Evolutionary conservation across 2,329 filamentous ascomycete genomes (phyloP).

Genomic region (Alternaria arborescens): DNA sequence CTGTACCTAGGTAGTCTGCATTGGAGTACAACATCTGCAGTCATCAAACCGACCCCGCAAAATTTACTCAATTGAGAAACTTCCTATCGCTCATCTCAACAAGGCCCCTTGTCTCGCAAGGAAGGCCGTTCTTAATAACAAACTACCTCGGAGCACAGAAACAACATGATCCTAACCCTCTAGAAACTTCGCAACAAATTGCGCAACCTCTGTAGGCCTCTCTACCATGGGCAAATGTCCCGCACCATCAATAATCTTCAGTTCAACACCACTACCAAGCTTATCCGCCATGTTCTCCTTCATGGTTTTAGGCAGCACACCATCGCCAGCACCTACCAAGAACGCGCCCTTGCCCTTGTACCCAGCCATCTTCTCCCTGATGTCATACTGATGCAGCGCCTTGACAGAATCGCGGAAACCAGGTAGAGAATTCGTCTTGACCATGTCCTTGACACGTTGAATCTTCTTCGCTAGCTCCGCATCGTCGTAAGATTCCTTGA

Average conservation of each 20-base stretch:
- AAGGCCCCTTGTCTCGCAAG: too few species aligned
- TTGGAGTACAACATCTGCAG: too few species aligned
- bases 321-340: slow-evolving; percentile 77
- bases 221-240: slow-evolving; percentile 90
- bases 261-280: slow-evolving; percentile 58
- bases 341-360: slow-evolving; percentile 70
- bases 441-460: slow-evolving; percentile 71
- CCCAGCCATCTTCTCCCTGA: slow-evolving; percentile 64
- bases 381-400: slow-evolving; percentile 76
- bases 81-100: too few species aligned
- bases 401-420: slow-evolving; percentile 74
- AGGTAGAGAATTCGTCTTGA: slow-evolving; percentile 72
- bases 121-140: too few species aligned
- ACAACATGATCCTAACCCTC: background rate
- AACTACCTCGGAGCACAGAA: background rate
- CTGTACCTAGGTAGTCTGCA: too few species aligned
- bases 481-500: slow-evolving; percentile 65
- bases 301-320: slow-evolving; percentile 81
- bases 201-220: slow-evolving; percentile 72
- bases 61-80: too few species aligned
- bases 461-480: slow-evolving; percentile 60
- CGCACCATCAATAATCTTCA: slow-evolving; percentile 72
- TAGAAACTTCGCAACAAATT: slow-evolving; percentile 66
- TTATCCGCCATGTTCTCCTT: slow-evolving; percentile 69
- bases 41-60: too few species aligned